These are phyloP conservation scores for Primulina tabacum DNA, from an alignment of 257 asterid genomes.

Conservation along the genomic window DNA sequence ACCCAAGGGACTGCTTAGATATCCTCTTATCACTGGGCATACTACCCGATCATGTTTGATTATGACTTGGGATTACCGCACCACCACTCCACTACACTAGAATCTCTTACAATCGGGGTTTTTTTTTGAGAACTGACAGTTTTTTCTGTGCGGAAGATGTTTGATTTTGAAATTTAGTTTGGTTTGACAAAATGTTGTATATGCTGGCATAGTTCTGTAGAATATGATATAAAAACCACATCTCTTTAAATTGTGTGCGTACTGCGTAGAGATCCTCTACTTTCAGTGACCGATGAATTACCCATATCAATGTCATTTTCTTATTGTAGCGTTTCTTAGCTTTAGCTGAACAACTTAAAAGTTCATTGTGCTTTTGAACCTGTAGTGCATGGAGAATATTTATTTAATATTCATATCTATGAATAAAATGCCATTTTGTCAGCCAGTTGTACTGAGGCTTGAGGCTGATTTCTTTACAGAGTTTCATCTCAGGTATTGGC, in stretches of 20 bases:
- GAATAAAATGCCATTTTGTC: slow-evolving; percentile 14
- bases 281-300: not conserved
- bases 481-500: slow-evolving; percentile 93
- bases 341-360: slow-evolving; percentile 16
- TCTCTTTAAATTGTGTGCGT: not conserved
- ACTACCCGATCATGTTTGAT: not conserved
- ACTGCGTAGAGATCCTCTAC: not conserved
- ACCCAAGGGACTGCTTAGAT: not conserved
- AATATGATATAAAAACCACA: too few relatives aligned
- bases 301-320: not conserved
- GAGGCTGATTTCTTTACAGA: slow-evolving; percentile 49
- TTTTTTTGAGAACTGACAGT: too few relatives aligned
- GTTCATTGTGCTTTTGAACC: not conserved
- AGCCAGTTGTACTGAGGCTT: slow-evolving; percentile 17
- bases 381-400: slow-evolving; percentile 3
- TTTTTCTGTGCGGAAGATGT: too few relatives aligned
- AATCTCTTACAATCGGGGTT: too few relatives aligned
- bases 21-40: too few relatives aligned
- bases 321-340: slow-evolving; percentile 1
- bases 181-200: too few relatives aligned
- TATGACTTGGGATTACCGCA: not conserved
- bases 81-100: too few relatives aligned
- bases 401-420: slow-evolving; percentile 14
- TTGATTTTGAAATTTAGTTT: too few relatives aligned
- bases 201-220: not conserved